Percentiles rank a stretch among this genome's conserved stretches.
phyloP scores from a whole-genome alignment of 2,329 filamentous ascomycete species.

The Tolypocladium amazonense region DNA sequence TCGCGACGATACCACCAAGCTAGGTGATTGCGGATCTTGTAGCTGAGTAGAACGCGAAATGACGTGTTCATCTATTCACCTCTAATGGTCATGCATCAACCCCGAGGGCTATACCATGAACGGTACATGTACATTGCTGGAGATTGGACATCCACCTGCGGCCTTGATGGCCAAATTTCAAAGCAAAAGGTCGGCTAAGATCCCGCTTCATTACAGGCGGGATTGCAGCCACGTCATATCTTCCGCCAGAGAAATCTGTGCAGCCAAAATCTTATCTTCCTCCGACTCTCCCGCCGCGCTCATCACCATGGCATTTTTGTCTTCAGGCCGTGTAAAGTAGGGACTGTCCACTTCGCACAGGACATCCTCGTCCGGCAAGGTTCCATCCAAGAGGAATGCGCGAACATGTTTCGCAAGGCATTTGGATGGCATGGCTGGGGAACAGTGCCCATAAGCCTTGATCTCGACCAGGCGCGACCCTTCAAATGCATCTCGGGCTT shows the following conservation, averaged over 20 bases:
- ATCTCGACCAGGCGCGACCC: slow-evolving; percentile 28
- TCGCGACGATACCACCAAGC: too few relatives aligned
- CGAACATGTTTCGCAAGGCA: slow-evolving; percentile 25
- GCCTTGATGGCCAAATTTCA: not conserved
- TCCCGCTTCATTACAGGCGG: not conserved
- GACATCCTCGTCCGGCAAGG: slow-evolving; percentile 21
- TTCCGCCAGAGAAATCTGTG: slow-evolving; percentile 2
- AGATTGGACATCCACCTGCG: not conserved
- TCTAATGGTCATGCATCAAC: too few relatives aligned
- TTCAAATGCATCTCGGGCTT: slow-evolving; percentile 22
- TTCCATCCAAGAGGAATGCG: slow-evolving; percentile 25
- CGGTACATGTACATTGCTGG: too few relatives aligned
- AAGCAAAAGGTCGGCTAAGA: not conserved
- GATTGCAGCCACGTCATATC: not conserved
- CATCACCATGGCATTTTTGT: not conserved
- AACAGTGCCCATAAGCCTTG: slow-evolving; percentile 31
- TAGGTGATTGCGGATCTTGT: too few relatives aligned
- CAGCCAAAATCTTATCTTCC: slow-evolving; percentile 4
- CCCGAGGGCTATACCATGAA: too few relatives aligned
- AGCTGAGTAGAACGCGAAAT: too few relatives aligned
- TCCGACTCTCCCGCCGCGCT: not conserved
- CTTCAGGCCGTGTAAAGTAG: slow-evolving; percentile 23
- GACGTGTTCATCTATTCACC: too few relatives aligned
- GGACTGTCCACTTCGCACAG: slow-evolving; percentile 26
- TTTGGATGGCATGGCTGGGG: slow-evolving; percentile 22